phyloP scores from a whole-genome alignment of 2,329 filamentous ascomycete genomes.

The Calonectria henricotiae region DNA sequence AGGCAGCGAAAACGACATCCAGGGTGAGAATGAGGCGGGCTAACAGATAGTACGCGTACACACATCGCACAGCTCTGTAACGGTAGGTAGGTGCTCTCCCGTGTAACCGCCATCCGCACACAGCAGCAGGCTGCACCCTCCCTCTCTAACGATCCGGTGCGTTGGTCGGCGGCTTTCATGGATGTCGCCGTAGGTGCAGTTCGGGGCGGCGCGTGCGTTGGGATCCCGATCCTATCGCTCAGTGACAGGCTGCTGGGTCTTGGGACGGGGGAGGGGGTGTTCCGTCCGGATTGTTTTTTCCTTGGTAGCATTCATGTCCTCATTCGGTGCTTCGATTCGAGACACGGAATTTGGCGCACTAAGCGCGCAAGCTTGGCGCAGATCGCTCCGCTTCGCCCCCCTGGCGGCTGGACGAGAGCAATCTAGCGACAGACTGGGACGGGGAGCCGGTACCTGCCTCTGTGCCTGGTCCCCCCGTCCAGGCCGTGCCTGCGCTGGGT shows the following conservation, averaged over 20 bases:
- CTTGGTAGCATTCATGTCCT: conserved; percentile 17
- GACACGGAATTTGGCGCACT: conserved; percentile 37
- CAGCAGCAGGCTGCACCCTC: conserved; percentile 6
- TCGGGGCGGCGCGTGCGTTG: conserved; percentile 16
- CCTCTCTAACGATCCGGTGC: conserved; percentile 14
- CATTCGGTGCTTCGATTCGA: conserved; percentile 27
- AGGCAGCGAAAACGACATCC: conserved; percentile 4
- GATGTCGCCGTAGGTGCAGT: conserved; percentile 22
- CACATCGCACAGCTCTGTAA: background rate
- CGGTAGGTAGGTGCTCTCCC: background rate
- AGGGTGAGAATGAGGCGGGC: conserved; percentile 5
- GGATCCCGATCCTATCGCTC: conserved; percentile 12
- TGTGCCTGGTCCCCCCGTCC: conserved; percentile 2
- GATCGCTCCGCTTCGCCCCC: conserved; percentile 16
- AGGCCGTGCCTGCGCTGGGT: conserved; percentile 20
- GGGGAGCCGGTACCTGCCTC: conserved; percentile 22
- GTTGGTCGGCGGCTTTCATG: conserved; percentile 18
- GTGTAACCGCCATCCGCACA: background rate
- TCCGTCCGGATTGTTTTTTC: conserved; percentile 10
- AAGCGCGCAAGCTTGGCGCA: conserved; percentile 41
- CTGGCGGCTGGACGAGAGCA: conserved; percentile 16
- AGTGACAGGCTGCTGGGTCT: conserved; percentile 19
- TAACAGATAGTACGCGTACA: conserved; percentile 1
- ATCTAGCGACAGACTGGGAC: background rate
- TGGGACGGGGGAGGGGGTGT: conserved; percentile 6